Evolutionary conservation across 495 filamentous ascomycete genomes (phyloP).

Genomic region (Chlorociboria aeruginascens): DNA sequence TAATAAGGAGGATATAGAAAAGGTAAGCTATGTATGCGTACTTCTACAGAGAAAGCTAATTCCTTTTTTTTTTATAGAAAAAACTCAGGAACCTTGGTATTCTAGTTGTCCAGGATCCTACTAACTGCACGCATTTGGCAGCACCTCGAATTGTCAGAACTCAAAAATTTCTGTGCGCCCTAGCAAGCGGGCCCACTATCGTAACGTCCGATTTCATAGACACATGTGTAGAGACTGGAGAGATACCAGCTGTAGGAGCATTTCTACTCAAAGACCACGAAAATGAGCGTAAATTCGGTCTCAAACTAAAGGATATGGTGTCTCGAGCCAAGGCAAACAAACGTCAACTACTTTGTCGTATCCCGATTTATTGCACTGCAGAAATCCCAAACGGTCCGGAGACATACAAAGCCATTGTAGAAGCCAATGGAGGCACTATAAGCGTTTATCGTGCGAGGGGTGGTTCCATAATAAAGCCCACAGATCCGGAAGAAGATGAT

Average conservation of each 20-base stretch:
- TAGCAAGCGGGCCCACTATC: conserved; percentile 66
- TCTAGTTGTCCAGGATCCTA: conserved; percentile 58
- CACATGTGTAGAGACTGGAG: conserved; percentile 46
- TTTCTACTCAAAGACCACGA: conserved; percentile 57
- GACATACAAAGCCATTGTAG: conserved; percentile 70
- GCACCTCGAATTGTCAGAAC: conserved; percentile 80
- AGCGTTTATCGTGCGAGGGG: conserved; percentile 49
- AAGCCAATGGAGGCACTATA: conserved; percentile 78
- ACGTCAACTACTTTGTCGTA: conserved; percentile 55
- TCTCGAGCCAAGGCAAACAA: conserved; percentile 61
- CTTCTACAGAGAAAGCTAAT: not conserved
- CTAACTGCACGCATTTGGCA: conserved; percentile 72
- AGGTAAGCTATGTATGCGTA: conserved; percentile 39
- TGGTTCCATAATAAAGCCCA: conserved; percentile 43
- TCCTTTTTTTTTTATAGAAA: conserved; percentile 47
- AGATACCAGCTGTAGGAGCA: conserved; percentile 45
- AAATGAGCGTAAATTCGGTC: conserved; percentile 54
- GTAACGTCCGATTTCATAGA: conserved; percentile 71
- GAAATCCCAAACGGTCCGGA: conserved; percentile 69
- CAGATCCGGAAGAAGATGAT: conserved; percentile 42
- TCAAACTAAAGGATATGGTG: conserved; percentile 54
- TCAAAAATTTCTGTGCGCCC: conserved; percentile 78
- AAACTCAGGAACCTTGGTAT: conserved; percentile 79
- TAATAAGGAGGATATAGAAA: conserved; percentile 63
- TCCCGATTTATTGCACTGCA: conserved; percentile 70